phyloP scores from a whole-genome alignment of 768 basidiomycete species.

The Myochromella boudieri region DNA sequence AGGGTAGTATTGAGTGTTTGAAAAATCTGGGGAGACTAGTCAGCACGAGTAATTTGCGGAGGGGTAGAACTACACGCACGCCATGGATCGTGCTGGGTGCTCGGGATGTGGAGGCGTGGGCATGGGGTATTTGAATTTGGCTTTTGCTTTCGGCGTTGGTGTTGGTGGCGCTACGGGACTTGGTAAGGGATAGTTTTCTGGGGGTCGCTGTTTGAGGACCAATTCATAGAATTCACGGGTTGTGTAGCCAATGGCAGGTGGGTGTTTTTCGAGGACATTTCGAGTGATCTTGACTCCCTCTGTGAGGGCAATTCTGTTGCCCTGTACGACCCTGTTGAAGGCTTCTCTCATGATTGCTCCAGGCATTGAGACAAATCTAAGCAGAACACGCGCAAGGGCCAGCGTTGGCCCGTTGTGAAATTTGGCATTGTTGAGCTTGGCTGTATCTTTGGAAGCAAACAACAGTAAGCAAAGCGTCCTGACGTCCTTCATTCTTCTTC shows the following conservation, averaged over 20 bases:
- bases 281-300: constrained; percentile 29
- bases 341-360: constrained; percentile 5
- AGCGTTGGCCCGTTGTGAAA: constrained; percentile 4
- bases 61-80: constrained; percentile 29
- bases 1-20: constrained; percentile 50
- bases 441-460: constrained; percentile 9
- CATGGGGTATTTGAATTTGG: neutral
- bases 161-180: constrained; percentile 5
- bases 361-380: neutral
- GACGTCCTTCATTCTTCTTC: neutral
- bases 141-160: constrained; percentile 3
- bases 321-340: constrained; percentile 6
- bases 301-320: constrained; percentile 15
- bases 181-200: constrained; percentile 24
- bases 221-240: constrained; percentile 39
- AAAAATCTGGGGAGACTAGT: constrained; percentile 43
- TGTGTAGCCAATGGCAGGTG: constrained; percentile 30
- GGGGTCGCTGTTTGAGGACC: constrained; percentile 26
- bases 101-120: constrained; percentile 37
- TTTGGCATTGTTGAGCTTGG: constrained; percentile 8
- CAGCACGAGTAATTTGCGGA: neutral
- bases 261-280: constrained; percentile 25
- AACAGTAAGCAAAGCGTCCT: constrained; percentile 3
- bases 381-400: too few relatives aligned
- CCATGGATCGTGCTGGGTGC: constrained; percentile 55